These are phyloP conservation scores for Neurospora sp. DNA, from an alignment of 495 filamentous ascomycete species.

Conservation along the genomic window DNA sequence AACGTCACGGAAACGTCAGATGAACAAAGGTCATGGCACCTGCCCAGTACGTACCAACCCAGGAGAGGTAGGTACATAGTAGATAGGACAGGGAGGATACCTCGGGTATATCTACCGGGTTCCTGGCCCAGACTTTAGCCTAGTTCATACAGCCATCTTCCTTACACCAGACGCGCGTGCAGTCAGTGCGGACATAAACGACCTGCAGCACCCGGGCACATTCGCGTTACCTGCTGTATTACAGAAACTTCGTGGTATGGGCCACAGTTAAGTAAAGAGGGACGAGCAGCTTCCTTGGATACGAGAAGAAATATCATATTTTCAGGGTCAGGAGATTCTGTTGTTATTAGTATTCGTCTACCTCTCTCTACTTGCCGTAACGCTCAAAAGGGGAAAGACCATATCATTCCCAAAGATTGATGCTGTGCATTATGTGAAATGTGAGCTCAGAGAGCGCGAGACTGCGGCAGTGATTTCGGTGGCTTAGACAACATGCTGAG, in stretches of 20 bases:
- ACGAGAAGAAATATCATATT: background rate
- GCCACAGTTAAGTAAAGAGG: background rate
- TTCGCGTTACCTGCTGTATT: background rate
- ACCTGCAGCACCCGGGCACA: background rate
- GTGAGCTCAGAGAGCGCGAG: background rate
- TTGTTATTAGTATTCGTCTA: background rate
- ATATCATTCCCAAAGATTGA: background rate
- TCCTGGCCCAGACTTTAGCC: too few species aligned
- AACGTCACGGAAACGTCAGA: background rate
- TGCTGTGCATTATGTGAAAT: background rate
- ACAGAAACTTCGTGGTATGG: background rate
- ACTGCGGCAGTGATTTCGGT: background rate
- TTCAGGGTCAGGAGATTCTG: background rate
- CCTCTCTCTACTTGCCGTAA: background rate
- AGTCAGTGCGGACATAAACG: background rate
- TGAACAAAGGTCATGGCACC: background rate
- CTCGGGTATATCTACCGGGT: too few species aligned
- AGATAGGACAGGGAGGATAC: too few species aligned
- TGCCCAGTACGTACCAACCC: too few species aligned
- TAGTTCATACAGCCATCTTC: too few species aligned
- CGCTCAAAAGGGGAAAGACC: background rate
- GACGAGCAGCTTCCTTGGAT: background rate
- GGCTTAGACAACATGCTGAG: conserved; percentile 3
- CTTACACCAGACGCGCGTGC: background rate
- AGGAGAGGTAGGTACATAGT: background rate